Evolutionary conservation across 202 grass and related monocot species (phyloP).

Genomic region (Schoenoplectus tabernaemontani): DNA sequence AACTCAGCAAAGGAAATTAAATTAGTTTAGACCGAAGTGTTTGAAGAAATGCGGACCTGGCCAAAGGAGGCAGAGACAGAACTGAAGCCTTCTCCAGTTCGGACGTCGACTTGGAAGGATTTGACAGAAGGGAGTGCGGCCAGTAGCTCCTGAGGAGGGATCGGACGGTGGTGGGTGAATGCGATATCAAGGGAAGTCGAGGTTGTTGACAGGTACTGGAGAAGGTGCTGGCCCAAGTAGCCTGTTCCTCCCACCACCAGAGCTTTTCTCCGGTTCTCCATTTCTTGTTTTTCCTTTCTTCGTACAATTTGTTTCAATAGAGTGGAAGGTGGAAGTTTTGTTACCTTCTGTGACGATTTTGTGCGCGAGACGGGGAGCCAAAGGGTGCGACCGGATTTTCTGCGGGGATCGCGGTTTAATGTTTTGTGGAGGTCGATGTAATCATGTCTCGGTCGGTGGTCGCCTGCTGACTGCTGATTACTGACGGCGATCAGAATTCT

Average conservation of each 20-base stretch:
- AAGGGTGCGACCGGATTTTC: neutral
- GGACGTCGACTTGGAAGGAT: conserved; percentile 61
- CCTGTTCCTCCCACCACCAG: conserved; percentile 75
- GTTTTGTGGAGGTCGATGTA: neutral
- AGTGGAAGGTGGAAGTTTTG: no score
- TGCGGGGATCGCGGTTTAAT: neutral
- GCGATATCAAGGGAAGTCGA: conserved; percentile 30
- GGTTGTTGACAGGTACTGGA: conserved; percentile 30
- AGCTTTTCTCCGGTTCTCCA: conserved; percentile 24
- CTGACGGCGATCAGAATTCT: no score
- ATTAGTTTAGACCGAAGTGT: neutral
- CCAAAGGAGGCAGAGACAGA: conserved; percentile 46
- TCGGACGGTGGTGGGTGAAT: conserved; percentile 58
- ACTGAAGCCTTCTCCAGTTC: conserved; percentile 44
- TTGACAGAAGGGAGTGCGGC: conserved; percentile 42
- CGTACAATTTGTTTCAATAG: no score
- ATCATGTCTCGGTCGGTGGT: no score
- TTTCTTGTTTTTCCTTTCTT: neutral
- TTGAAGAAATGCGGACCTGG: conserved; percentile 35
- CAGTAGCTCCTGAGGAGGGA: conserved; percentile 47
- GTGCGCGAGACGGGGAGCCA: no score
- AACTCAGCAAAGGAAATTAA: no score
- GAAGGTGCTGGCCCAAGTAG: conserved; percentile 84
- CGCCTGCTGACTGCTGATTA: no score
- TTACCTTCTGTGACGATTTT: no score